Percentiles rank a stretch among this genome's conserved stretches.
These are phyloP conservation scores for Aspergillus fumigatus DNA, from an alignment of 2,329 filamentous ascomycete species.

Conservation along the genomic window DNA sequence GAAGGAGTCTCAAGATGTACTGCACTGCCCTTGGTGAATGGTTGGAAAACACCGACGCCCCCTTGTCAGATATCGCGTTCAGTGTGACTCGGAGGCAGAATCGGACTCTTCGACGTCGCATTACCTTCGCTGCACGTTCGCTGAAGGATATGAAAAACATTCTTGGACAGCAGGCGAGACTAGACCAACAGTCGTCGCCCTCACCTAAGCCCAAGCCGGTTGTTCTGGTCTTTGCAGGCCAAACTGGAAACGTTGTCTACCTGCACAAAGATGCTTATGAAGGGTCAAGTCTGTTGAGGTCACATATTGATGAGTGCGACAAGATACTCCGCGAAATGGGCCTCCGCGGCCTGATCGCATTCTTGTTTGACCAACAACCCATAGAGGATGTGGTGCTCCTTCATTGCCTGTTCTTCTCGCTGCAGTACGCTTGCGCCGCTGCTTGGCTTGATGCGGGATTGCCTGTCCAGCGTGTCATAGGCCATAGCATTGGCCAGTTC, in stretches of 20 bases:
- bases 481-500: constrained; percentile 38
- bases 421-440: constrained; percentile 36
- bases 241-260: neutral
- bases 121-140: neutral
- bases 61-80: neutral
- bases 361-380: constrained; percentile 20
- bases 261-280: neutral
- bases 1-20: neutral
- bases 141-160: neutral
- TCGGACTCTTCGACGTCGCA: neutral
- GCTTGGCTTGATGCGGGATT: constrained; percentile 38
- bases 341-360: constrained; percentile 29
- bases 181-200: neutral
- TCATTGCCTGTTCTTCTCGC: constrained; percentile 34
- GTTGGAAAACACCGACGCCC: neutral
- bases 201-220: neutral
- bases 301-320: constrained; percentile 27
- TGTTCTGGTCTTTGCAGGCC: constrained; percentile 6
- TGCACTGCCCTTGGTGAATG: neutral
- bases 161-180: neutral
- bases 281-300: neutral
- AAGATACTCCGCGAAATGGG: constrained; percentile 17
- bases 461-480: constrained; percentile 28
- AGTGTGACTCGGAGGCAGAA: neutral
- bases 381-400: constrained; percentile 23